phyloP scores from a whole-genome alignment of 2,329 filamentous ascomycete species.

The Claviceps cyperi region DNA sequence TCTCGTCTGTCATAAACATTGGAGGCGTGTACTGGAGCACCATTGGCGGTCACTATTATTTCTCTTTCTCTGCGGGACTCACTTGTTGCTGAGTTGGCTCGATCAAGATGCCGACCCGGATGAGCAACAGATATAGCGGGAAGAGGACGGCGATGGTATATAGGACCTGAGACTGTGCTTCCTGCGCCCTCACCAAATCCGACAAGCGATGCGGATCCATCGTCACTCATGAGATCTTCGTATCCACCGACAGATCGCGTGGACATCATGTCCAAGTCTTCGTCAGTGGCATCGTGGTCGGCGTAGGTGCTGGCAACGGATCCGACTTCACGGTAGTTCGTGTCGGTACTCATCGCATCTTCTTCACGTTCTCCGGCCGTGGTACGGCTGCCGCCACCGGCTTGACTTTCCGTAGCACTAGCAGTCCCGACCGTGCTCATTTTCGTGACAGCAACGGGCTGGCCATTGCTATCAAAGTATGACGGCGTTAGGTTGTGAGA shows the following conservation, averaged over 20 bases:
- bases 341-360: constrained; percentile 58
- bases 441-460: constrained; percentile 53
- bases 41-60: constrained; percentile 16
- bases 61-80: constrained; percentile 27
- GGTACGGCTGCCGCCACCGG: constrained; percentile 38
- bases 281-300: constrained; percentile 35
- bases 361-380: constrained; percentile 43
- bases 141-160: constrained; percentile 41
- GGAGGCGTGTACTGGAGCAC: constrained; percentile 31
- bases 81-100: constrained; percentile 37
- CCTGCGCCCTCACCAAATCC: constrained; percentile 87
- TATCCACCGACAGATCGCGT: constrained; percentile 34
- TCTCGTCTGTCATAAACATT: constrained; percentile 39
- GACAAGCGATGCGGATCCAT: constrained; percentile 69
- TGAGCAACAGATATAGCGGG: constrained; percentile 25
- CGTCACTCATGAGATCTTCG: constrained; percentile 70
- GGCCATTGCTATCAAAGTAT: constrained; percentile 69
- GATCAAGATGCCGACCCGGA: constrained; percentile 31
- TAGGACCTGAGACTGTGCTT: constrained; percentile 69
- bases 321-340: constrained; percentile 41
- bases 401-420: constrained; percentile 65
- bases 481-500: constrained; percentile 39
- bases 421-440: constrained; percentile 87
- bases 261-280: constrained; percentile 32
- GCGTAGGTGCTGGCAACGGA: constrained; percentile 41